Evolutionary conservation across 2,329 filamentous ascomycete genomes (phyloP).

Genomic region (Lasiodiplodia sp.): DNA sequence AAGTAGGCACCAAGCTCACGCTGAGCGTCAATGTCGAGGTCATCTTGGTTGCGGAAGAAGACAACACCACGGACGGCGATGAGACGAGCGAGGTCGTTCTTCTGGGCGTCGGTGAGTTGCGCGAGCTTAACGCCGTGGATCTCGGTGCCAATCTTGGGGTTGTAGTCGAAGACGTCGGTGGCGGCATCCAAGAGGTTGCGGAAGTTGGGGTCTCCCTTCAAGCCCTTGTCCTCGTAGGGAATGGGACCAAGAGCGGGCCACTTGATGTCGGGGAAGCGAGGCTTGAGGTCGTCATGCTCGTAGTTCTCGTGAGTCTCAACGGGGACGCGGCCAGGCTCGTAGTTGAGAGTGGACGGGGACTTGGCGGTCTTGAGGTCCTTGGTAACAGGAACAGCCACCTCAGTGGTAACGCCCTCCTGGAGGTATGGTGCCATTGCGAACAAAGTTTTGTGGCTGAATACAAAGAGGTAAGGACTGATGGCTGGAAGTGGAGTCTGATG

Average conservation of each 20-base stretch:
- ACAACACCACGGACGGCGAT: conserved; percentile 64
- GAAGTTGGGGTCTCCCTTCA: conserved; percentile 62
- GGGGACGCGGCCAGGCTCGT: conserved; percentile 57
- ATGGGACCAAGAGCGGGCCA: conserved; percentile 59
- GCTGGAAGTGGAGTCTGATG: conserved; percentile 5
- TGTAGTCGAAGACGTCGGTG: conserved; percentile 64
- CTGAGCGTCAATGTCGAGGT: conserved; percentile 62
- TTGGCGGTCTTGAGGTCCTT: conserved; percentile 33
- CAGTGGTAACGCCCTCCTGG: background rate
- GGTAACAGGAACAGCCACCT: background rate
- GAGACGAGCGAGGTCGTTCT: conserved; percentile 61
- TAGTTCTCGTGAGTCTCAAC: conserved; percentile 57
- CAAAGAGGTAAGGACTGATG: background rate
- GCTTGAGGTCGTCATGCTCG: conserved; percentile 60
- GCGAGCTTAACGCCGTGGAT: conserved; percentile 60
- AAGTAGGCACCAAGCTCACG: conserved; percentile 61
- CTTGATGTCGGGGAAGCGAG: conserved; percentile 60
- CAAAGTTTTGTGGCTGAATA: conserved; percentile 1
- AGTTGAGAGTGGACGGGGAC: conserved; percentile 43
- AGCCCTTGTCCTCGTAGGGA: conserved; percentile 61
- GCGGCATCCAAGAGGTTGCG: conserved; percentile 60
- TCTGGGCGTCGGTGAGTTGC: conserved; percentile 58
- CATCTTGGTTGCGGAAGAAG: conserved; percentile 64
- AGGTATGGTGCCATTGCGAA: conserved; percentile 31
- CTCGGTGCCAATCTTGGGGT: conserved; percentile 63